These are phyloP conservation scores for Piromyces sp. DNA, from an alignment of 192 early-diverging fungal genomes.

Conservation along the genomic window DNA sequence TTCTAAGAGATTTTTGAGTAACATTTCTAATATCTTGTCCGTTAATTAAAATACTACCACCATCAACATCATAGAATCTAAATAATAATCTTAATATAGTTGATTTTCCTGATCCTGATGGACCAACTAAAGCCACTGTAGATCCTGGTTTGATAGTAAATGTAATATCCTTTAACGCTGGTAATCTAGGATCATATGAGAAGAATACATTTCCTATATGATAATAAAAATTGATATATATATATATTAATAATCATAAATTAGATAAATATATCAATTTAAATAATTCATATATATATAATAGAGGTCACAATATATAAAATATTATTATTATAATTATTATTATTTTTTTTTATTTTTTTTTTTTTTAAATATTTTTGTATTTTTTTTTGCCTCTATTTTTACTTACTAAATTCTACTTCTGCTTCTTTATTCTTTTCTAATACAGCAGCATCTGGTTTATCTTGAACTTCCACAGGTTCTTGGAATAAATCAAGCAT, in stretches of 20 bases:
- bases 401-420: conserved; percentile 48
- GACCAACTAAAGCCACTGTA: conserved; percentile 65
- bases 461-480: conserved; percentile 39
- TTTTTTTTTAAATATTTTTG: too few species aligned
- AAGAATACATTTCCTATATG: conserved; percentile 53
- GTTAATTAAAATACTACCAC: conserved; percentile 71
- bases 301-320: too few species aligned
- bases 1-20: conserved; percentile 53
- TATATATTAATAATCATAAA: too few species aligned
- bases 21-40: conserved; percentile 57
- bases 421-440: conserved; percentile 28
- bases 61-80: conserved; percentile 73
- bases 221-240: too few species aligned
- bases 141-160: conserved; percentile 51
- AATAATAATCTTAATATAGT: conserved; percentile 56
- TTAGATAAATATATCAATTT: too few species aligned
- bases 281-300: too few species aligned
- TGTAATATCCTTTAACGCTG: conserved; percentile 48
- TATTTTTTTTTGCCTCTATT: too few species aligned
- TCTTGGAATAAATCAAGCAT: conserved; percentile 63
- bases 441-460: conserved; percentile 37
- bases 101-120: conserved; percentile 46
- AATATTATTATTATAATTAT: too few species aligned
- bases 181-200: conserved; percentile 49
- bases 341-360: too few species aligned